Conservation (phyloP, 2,329 filamentous ascomycete genomes). For the Ceratocystiopsis brevicomis region DNA sequence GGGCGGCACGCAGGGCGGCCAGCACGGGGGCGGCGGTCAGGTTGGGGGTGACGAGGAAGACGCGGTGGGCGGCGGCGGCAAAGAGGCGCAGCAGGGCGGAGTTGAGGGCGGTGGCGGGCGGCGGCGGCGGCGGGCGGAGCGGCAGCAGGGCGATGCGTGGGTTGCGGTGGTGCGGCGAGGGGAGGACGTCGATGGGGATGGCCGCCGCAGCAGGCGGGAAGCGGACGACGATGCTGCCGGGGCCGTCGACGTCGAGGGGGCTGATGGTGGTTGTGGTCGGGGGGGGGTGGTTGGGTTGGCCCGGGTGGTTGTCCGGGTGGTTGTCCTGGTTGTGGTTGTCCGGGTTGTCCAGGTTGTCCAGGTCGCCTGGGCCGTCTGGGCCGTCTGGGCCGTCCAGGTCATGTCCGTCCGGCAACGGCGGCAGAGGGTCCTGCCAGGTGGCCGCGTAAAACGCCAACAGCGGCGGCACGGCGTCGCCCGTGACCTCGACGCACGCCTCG, state of each 20-base stretch:
- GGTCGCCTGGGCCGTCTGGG: too few species aligned
- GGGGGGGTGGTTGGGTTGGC: too few species aligned
- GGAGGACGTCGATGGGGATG: conserved; percentile 40
- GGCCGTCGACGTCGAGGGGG: conserved; percentile 5
- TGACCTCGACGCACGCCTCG: conserved; percentile 53
- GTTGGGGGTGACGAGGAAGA: conserved; percentile 63
- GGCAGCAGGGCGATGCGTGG: conserved; percentile 42
- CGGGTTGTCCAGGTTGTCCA: neutral
- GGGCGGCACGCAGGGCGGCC: conserved; percentile 37
- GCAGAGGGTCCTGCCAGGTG: conserved; percentile 40
- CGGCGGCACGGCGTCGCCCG: conserved; percentile 39
- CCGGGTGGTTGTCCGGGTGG: too few species aligned
- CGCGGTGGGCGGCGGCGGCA: conserved; percentile 32
- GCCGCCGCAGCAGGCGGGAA: neutral
- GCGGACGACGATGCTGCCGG: conserved; percentile 6
- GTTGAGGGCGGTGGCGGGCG: conserved; percentile 46
- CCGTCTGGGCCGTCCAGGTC: neutral
- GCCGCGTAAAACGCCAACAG: conserved; percentile 46
- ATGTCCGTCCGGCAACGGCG: neutral
- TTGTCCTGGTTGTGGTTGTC: too few species aligned
- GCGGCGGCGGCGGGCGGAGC: conserved; percentile 24
- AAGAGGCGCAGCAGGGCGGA: conserved; percentile 42
- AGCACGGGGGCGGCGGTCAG: conserved; percentile 50
- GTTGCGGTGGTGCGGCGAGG: conserved; percentile 54
- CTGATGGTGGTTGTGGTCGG: neutral